Evolutionary conservation across 495 filamentous ascomycete genomes (phyloP), one percentile per base, ranked within the genome.

Genomic region (Daldinia vernicosa): DNA sequence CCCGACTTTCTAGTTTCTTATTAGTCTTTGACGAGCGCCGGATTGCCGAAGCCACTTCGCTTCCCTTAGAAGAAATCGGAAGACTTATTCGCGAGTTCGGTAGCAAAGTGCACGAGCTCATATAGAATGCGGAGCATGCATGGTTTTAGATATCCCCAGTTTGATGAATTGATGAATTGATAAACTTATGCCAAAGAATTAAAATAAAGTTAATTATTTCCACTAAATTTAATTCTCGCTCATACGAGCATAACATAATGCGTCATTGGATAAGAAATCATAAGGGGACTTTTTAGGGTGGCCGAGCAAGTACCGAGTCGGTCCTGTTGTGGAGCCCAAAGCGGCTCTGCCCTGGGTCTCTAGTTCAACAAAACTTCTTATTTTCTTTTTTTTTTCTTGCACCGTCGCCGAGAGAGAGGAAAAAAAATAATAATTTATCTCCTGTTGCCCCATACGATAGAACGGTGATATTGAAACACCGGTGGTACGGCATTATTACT

Each of bases 281-380:
- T 26, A 51, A 8, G n/a, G 39, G 32, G 58, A 28, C 51, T 14
- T 53, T 40, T 66, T 70, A 73, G 70, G 61, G 30, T 63, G 61
- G 59, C 71, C 71, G 71, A 74, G 57, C 66, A 74, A 70, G 66
- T 74, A 69, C 71, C 71, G 67, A 74, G 71, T 74, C 71, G 71
- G 71, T 70, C 71, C 67, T 74, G 63, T 70, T 69, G 71, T 74
- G 71, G 71, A 74, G 43, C 35, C 35, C 28, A 70, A 67, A 70
- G 66, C 71, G 71, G 66, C 67, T 74, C 70, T 69, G 70, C 69
- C 17, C 63, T 68, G 39, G 69, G 69, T 72, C 69, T 67, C 64
- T 55, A 67, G 64, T 19, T 55, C 37, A 39, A 54, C 50, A 60
- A 54, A 68, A 60, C 27, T 47, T 22, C 17, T 54, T 55, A 55